These are phyloP conservation scores for Volutella citrinella DNA, from an alignment of 2,329 filamentous ascomycete genomes.

Conservation along the genomic window DNA sequence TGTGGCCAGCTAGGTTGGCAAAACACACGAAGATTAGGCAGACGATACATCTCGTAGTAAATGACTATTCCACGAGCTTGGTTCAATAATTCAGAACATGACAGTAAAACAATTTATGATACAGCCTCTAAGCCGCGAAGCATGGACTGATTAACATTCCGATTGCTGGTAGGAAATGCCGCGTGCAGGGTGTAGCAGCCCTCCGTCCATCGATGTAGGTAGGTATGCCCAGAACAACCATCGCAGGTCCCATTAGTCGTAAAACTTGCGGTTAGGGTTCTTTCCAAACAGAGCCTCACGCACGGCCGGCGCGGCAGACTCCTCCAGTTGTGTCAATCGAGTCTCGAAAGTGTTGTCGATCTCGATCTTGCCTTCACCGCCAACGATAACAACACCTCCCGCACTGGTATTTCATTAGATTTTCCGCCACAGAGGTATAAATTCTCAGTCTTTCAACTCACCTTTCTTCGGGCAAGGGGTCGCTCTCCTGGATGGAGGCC, in stretches of 20 bases:
- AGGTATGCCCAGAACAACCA: background rate
- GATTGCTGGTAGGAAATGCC: conserved; percentile 19
- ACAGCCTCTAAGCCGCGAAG: conserved; percentile 34
- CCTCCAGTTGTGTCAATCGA: conserved; percentile 79
- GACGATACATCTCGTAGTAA: conserved; percentile 17
- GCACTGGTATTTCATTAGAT: conserved; percentile 53
- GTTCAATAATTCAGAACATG: conserved; percentile 20
- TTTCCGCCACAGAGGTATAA: background rate
- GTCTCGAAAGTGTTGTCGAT: conserved; percentile 99
- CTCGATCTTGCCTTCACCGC: conserved; percentile 88
- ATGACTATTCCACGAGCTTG: conserved; percentile 23
- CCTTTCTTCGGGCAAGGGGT: conserved; percentile 78
- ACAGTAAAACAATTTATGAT: conserved; percentile 28
- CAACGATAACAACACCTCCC: conserved; percentile 78
- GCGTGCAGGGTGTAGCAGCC: no score
- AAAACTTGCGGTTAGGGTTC: conserved; percentile 95
- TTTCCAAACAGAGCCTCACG: conserved; percentile 86
- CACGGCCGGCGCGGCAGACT: conserved; percentile 79
- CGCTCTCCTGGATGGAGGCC: conserved; percentile 72
- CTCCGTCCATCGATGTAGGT: background rate
- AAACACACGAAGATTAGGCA: no score
- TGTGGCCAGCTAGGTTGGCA: no score
- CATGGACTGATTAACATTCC: conserved; percentile 24
- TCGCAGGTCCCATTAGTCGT: conserved; percentile 78
- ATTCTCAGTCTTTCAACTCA: conserved; percentile 48